A percentile compares a stretch with the other conserved stretches of the same genome.
Conservation (phyloP, 805 yeast genomes). For the Gaillardinia entomophila region DNA sequence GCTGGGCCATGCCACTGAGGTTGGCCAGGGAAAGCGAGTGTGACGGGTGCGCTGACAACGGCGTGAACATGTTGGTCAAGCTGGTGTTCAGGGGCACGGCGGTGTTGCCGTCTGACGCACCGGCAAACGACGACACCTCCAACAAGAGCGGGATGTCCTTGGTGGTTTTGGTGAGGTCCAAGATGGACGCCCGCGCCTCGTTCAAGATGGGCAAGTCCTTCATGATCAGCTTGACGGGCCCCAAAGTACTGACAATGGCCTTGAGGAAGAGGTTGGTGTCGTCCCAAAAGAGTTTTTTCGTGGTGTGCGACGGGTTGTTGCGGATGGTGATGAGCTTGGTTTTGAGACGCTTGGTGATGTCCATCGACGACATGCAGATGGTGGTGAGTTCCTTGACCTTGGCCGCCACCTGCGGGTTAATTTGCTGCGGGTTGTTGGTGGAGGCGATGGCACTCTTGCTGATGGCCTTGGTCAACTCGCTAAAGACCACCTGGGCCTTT, state of each 20-base stretch:
- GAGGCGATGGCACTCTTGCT: slow-evolving; percentile 54
- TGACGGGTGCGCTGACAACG: background rate
- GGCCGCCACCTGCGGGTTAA: slow-evolving; percentile 43
- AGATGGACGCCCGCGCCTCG: slow-evolving; percentile 74
- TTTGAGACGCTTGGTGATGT: slow-evolving; percentile 65
- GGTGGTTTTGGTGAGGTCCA: slow-evolving; percentile 78
- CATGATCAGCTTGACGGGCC: slow-evolving; percentile 77
- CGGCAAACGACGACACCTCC: slow-evolving; percentile 33
- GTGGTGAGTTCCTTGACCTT: slow-evolving; percentile 73
- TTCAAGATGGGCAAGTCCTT: slow-evolving; percentile 73
- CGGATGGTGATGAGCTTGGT: slow-evolving; percentile 47
- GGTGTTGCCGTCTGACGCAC: background rate
- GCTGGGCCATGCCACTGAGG: no score
- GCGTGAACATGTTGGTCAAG: background rate
- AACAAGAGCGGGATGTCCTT: slow-evolving; percentile 87
- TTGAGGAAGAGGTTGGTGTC: slow-evolving; percentile 77
- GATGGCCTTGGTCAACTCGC: slow-evolving; percentile 65
- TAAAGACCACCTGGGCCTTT: slow-evolving; percentile 72
- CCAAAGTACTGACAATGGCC: slow-evolving; percentile 76
- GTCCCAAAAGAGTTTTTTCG: slow-evolving; percentile 73
- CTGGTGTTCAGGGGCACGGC: background rate
- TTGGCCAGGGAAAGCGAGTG: background rate
- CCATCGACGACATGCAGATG: slow-evolving; percentile 76
- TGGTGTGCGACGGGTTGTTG: slow-evolving; percentile 40
- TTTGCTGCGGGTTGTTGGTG: slow-evolving; percentile 11